A percentile compares a stretch with the other conserved stretches of the same genome.
Evolutionary conservation across 768 basidiomycete genomes (phyloP).

Genomic region (Leccinum longicurvipes): DNA sequence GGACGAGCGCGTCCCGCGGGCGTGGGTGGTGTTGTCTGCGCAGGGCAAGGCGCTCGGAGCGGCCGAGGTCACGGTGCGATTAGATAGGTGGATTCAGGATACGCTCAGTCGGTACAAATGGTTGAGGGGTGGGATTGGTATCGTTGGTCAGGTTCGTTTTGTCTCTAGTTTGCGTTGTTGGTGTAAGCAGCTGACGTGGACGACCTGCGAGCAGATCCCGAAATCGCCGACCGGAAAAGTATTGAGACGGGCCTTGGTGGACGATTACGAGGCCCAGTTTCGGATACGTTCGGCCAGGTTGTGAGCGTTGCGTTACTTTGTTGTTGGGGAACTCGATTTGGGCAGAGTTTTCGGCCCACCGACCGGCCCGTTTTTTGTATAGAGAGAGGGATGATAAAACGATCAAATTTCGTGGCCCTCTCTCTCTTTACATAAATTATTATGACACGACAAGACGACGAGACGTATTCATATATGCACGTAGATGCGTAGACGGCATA

Average conservation of each 20-base stretch:
- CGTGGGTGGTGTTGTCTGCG: constrained; percentile 70
- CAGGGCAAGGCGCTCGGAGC: constrained; percentile 50
- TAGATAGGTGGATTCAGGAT: constrained; percentile 61
- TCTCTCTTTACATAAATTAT: background rate
- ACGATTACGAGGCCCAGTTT: constrained; percentile 44
- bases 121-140: constrained; percentile 67
- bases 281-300: constrained; percentile 23
- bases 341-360: background rate
- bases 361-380: background rate
- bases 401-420: background rate
- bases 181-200: background rate
- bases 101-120: constrained; percentile 74
- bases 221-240: constrained; percentile 75
- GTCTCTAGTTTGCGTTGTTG: background rate
- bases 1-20: constrained; percentile 73
- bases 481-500: background rate
- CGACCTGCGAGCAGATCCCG: constrained; percentile 50
- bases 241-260: constrained; percentile 58
- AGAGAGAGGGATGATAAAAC: background rate
- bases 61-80: constrained; percentile 36
- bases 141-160: constrained; percentile 55
- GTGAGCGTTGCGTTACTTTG: constrained; percentile 5
- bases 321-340: background rate
- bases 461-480: background rate
- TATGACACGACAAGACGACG: background rate